Percentiles rank a stretch among this genome's conserved stretches.
These are phyloP conservation scores for Penicillium sp. DNA, from an alignment of 2,329 filamentous ascomycete species.

Conservation along the genomic window DNA sequence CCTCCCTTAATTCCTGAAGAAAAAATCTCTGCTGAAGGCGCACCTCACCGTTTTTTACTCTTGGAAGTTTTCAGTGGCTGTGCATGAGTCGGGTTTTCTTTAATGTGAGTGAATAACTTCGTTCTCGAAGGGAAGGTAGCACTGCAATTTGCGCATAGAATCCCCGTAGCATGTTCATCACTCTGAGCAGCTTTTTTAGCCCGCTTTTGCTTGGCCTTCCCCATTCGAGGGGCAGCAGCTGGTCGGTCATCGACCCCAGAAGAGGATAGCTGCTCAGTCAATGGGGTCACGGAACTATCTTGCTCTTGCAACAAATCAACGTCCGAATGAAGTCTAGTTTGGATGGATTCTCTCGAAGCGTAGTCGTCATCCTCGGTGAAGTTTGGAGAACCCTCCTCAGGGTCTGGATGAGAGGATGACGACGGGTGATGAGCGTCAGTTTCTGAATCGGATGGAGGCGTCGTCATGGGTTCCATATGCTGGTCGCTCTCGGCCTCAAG, in stretches of 20 bases:
- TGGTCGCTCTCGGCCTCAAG: neutral
- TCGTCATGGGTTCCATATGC: neutral
- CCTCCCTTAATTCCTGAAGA: neutral
- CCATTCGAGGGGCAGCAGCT: constrained; percentile 34
- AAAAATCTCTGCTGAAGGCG: neutral
- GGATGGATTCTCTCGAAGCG: constrained; percentile 42
- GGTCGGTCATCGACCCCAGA: constrained; percentile 21
- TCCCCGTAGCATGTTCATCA: constrained; percentile 36
- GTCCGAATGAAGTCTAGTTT: constrained; percentile 36
- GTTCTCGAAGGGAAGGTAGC: constrained; percentile 74
- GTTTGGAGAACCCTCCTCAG: neutral
- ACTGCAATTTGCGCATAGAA: constrained; percentile 75
- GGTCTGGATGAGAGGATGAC: neutral
- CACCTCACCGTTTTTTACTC: neutral
- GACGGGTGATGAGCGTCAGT: neutral
- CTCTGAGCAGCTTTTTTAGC: constrained; percentile 50
- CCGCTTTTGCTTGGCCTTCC: constrained; percentile 56
- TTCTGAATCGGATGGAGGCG: neutral
- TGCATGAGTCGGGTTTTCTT: constrained; percentile 61
- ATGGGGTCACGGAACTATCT: constrained; percentile 12
- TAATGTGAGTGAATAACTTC: constrained; percentile 72
- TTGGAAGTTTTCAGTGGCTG: constrained; percentile 31
- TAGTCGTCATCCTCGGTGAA: constrained; percentile 38
- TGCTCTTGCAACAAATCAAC: constrained; percentile 10
- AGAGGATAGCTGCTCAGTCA: constrained; percentile 19